phyloP scores from a whole-genome alignment of 176 grass and related monocot species.

The Luzula sylvatica region DNA sequence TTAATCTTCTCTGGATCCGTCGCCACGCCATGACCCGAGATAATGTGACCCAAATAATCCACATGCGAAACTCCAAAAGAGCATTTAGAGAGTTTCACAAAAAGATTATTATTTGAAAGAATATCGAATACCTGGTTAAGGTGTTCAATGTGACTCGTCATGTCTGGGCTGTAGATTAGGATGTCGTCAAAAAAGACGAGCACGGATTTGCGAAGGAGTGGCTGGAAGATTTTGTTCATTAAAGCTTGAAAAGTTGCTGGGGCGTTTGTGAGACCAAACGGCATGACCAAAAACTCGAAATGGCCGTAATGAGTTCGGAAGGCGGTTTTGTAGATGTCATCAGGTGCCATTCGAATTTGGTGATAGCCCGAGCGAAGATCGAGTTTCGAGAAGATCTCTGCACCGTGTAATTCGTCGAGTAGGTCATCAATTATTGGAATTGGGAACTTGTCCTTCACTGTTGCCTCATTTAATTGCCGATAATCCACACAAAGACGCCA shows the following conservation, averaged over 20 bases:
- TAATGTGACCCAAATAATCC: not conserved
- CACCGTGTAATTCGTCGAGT: not conserved
- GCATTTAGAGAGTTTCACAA: not conserved
- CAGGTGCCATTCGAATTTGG: not conserved
- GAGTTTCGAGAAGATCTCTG: not conserved
- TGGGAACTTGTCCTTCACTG: not conserved
- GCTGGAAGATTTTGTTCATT: not conserved
- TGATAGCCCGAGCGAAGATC: not conserved
- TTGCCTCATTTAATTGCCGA: not conserved
- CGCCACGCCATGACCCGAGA: not conserved
- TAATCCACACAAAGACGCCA: not conserved
- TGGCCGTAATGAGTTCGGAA: not conserved
- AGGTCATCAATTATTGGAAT: not conserved
- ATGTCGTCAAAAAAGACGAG: conserved; percentile 12
- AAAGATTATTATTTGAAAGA: not conserved
- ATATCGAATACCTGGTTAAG: not conserved
- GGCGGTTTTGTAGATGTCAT: not conserved
- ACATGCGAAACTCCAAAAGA: not conserved
- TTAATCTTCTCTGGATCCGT: not conserved
- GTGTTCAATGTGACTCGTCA: not conserved
- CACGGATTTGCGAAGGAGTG: not conserved
- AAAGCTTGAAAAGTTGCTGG: not conserved
- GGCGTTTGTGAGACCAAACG: not conserved
- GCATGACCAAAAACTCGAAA: not conserved
- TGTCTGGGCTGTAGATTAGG: not conserved